phyloP scores from a whole-genome alignment of 495 filamentous ascomycete species.

The Podospora comata region DNA sequence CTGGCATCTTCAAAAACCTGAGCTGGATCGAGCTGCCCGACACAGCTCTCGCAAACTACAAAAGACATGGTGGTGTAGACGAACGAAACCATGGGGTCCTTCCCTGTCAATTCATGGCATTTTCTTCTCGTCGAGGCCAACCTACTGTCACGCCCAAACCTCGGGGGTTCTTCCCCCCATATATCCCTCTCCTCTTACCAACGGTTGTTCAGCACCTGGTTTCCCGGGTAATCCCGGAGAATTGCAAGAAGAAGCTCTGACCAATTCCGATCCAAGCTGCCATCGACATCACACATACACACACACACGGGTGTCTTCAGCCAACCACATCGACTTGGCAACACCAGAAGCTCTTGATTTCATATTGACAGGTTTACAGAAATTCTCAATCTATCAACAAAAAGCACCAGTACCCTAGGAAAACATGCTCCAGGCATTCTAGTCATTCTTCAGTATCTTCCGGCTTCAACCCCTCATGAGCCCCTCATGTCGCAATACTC shows the following conservation, averaged over 20 bases:
- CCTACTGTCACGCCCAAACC: not conserved
- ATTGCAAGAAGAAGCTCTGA: conserved; percentile 17
- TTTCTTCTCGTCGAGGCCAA: not conserved
- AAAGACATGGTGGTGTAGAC: not conserved
- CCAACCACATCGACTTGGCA: not conserved
- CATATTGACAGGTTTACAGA: not conserved
- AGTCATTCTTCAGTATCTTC: not conserved
- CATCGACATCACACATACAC: not conserved
- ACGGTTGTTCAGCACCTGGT: conserved; percentile 1
- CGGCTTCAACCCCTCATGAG: not conserved
- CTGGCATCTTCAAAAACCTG: conserved; percentile 17
- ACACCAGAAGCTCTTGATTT: not conserved
- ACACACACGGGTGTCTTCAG: not conserved
- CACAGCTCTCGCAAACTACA: not conserved
- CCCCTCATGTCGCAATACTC: not conserved
- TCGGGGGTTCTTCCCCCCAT: not conserved
- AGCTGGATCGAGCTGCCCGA: conserved; percentile 2
- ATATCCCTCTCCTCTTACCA: not conserved
- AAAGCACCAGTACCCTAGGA: not conserved
- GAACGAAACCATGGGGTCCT: not conserved
- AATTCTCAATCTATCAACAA: not conserved
- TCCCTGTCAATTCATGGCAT: not conserved
- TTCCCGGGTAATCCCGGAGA: conserved; percentile 29
- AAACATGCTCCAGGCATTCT: not conserved
- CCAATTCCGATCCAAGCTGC: conserved; percentile 7